Conservation (phyloP, 2,329 filamentous ascomycete genomes). For the Westerdykella ornata region DNA sequence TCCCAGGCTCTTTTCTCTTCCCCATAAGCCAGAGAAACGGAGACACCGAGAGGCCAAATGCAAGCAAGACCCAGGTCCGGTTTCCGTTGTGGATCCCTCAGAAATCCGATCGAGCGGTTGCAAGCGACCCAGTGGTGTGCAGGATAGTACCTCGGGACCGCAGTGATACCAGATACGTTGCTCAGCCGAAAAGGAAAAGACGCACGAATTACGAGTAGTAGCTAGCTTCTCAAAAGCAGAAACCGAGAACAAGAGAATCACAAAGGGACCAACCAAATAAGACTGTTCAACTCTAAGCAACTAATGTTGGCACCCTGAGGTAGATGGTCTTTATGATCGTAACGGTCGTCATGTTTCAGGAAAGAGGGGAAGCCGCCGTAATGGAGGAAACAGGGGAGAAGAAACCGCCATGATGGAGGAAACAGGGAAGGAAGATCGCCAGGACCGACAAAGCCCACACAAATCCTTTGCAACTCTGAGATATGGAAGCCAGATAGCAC, state of each 20-base stretch:
- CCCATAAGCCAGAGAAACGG: too few relatives aligned
- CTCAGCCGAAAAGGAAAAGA: constrained; percentile 8
- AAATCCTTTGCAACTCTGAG: constrained; percentile 18
- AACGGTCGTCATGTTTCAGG: constrained; percentile 26
- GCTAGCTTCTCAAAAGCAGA: constrained; percentile 11
- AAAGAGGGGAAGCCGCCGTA: constrained; percentile 17
- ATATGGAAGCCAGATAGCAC: constrained; percentile 21
- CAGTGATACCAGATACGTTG: constrained; percentile 31
- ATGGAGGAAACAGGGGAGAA: constrained; percentile 15
- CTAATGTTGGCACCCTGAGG: constrained; percentile 32
- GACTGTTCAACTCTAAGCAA: constrained; percentile 34
- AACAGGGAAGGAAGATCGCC: too few relatives aligned
- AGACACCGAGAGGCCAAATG: too few relatives aligned
- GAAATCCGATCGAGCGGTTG: too few relatives aligned
- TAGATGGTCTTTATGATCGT: constrained; percentile 37
- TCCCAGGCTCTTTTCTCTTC: too few relatives aligned
- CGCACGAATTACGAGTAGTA: too few relatives aligned
- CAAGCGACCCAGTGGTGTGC: too few relatives aligned
- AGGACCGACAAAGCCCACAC: constrained; percentile 6
- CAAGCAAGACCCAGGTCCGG: too few relatives aligned
- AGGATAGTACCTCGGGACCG: constrained; percentile 10
- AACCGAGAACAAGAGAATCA: constrained; percentile 7
- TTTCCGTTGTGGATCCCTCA: too few relatives aligned
- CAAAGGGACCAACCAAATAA: constrained; percentile 17
- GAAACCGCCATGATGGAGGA: constrained; percentile 1